These are phyloP conservation scores for Vaccinium myrtillus DNA, from an alignment of 148 eudicot species.

Conservation along the genomic window DNA sequence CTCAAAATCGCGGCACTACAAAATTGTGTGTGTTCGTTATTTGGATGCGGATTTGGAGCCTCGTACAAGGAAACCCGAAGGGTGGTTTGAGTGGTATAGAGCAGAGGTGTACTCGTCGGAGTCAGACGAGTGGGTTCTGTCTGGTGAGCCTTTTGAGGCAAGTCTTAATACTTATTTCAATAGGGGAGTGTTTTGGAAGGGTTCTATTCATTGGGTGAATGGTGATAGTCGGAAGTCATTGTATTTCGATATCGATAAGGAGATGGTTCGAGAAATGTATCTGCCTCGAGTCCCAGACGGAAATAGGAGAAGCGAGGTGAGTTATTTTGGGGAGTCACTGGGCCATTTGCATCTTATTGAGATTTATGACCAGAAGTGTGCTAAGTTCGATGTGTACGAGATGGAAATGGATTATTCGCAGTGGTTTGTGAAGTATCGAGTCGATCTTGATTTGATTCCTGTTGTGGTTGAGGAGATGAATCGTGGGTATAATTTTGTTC, in stretches of 20 bases:
- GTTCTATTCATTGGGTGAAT: background rate
- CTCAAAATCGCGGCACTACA: background rate
- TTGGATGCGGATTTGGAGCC: background rate
- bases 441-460: conserved; percentile 33
- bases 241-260: background rate
- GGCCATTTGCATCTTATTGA: conserved; percentile 49
- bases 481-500: background rate
- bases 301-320: background rate
- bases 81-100: background rate
- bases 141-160: background rate
- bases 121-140: background rate
- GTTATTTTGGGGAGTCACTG: conserved; percentile 37
- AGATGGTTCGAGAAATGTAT: background rate
- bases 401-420: conserved; percentile 16
- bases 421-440: conserved; percentile 42
- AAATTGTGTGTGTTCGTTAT: background rate
- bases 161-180: background rate
- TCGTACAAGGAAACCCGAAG: background rate
- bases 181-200: background rate
- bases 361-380: conserved; percentile 27
- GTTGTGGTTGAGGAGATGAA: background rate
- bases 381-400: conserved; percentile 42
- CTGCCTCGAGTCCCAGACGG: background rate
- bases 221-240: background rate
- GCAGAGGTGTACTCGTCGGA: background rate